Evolutionary conservation across 1,139 yeast genomes (phyloP).

Genomic region (Candida sp.): DNA sequence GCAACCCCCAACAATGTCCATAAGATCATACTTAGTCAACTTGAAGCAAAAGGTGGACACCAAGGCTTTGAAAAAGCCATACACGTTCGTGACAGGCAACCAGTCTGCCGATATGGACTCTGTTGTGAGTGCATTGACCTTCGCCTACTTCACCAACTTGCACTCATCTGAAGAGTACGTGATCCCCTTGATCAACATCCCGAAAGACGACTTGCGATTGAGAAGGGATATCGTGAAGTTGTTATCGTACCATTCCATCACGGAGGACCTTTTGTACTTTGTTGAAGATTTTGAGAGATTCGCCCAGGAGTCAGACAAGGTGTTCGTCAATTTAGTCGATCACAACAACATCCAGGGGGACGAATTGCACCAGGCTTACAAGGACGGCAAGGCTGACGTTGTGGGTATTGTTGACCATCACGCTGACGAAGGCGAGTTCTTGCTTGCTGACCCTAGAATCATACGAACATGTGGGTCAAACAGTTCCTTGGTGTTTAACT

Average conservation of each 20-base stretch:
- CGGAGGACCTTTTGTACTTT: constrained; percentile 57
- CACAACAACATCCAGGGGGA: constrained; percentile 76
- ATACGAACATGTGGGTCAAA: constrained; percentile 77
- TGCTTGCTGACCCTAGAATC: constrained; percentile 59
- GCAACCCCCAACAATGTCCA: constrained; percentile 20
- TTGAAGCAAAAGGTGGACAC: constrained; percentile 22
- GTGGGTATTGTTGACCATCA: constrained; percentile 86
- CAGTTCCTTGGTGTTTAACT: constrained; percentile 69
- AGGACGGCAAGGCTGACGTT: constrained; percentile 37
- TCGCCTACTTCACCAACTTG: constrained; percentile 55
- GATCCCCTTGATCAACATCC: constrained; percentile 78
- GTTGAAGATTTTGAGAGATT: constrained; percentile 59
- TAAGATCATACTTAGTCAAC: constrained; percentile 24
- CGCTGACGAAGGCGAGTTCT: constrained; percentile 63
- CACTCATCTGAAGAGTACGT: constrained; percentile 21
- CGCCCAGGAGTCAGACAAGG: constrained; percentile 12
- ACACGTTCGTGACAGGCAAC: constrained; percentile 75
- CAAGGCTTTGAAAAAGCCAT: constrained; percentile 19
- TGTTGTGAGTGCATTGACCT: constrained; percentile 72
- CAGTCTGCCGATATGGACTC: constrained; percentile 91
- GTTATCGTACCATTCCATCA: constrained; percentile 51
- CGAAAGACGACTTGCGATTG: constrained; percentile 63
- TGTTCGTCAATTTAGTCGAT: constrained; percentile 71
- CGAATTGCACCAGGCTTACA: constrained; percentile 24
- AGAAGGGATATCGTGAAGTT: constrained; percentile 73